A percentile compares a stretch with the other conserved stretches of the same genome.
These are phyloP conservation scores for Crassisporium funariophilum DNA, from an alignment of 768 basidiomycete genomes.

Conservation along the genomic window DNA sequence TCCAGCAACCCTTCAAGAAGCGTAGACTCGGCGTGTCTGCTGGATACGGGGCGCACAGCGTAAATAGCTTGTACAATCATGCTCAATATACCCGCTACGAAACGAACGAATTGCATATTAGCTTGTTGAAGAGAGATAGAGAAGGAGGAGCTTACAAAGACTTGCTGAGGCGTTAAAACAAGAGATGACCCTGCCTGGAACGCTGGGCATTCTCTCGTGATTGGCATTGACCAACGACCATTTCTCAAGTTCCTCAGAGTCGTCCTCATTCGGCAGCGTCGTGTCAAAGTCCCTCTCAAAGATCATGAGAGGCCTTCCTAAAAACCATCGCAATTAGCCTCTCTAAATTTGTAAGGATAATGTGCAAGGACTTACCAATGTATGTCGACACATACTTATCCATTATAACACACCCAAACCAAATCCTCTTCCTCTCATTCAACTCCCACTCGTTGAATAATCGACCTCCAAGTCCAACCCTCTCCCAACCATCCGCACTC, in stretches of 20 bases:
- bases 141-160: slow-evolving; percentile 53
- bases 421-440: slow-evolving; percentile 71
- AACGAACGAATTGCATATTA: slow-evolving; percentile 12
- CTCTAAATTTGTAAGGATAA: no score
- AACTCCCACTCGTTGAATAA: slow-evolving; percentile 65
- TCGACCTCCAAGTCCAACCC: slow-evolving; percentile 53
- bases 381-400: slow-evolving; percentile 81
- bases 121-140: background rate
- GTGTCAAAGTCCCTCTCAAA: slow-evolving; percentile 80
- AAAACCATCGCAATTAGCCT: no score
- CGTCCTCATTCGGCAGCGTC: slow-evolving; percentile 58
- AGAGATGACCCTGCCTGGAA: slow-evolving; percentile 59
- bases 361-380: slow-evolving; percentile 51
- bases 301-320: slow-evolving; percentile 73
- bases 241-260: slow-evolving; percentile 67
- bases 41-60: slow-evolving; percentile 55
- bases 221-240: slow-evolving; percentile 38
- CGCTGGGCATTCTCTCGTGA: slow-evolving; percentile 30
- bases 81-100: slow-evolving; percentile 65
- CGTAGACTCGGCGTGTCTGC: slow-evolving; percentile 59
- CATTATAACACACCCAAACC: slow-evolving; percentile 79
- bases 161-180: slow-evolving; percentile 76
- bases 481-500: slow-evolving; percentile 76
- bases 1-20: slow-evolving; percentile 64
- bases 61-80: slow-evolving; percentile 73